These are phyloP conservation scores for Diutina pseudorugosa DNA, from an alignment of 1,139 yeast species.

Conservation along the genomic window DNA sequence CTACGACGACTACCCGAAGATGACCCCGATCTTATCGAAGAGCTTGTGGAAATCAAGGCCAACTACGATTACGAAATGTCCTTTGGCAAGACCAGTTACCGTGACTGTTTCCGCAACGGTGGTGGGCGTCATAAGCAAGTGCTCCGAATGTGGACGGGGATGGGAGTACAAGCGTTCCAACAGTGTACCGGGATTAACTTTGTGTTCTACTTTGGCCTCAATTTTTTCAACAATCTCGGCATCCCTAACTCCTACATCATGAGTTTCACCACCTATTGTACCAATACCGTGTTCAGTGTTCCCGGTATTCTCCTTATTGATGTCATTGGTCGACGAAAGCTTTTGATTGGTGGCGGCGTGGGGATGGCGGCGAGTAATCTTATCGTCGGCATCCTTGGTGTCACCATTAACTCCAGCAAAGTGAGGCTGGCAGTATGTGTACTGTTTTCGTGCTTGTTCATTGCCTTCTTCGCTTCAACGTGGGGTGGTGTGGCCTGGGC, in stretches of 20 bases:
- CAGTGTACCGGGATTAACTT: slow-evolving; percentile 73
- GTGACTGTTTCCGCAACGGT: slow-evolving; percentile 56
- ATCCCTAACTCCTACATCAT: slow-evolving; percentile 47
- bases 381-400: slow-evolving; percentile 57
- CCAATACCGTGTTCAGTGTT: slow-evolving; percentile 54
- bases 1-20: slow-evolving; percentile 31
- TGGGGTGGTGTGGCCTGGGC: slow-evolving; percentile 12
- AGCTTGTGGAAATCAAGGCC: slow-evolving; percentile 67
- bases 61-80: slow-evolving; percentile 64
- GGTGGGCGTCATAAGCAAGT: slow-evolving; percentile 56
- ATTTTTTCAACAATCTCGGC: slow-evolving; percentile 55
- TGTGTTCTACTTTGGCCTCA: slow-evolving; percentile 69
- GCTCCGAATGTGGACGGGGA: slow-evolving; percentile 55
- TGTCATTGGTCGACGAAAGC: slow-evolving; percentile 50
- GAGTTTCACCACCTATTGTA: slow-evolving; percentile 61
- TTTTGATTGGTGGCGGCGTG: slow-evolving; percentile 48
- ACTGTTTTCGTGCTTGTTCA: slow-evolving; percentile 9
- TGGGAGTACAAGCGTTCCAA: slow-evolving; percentile 57
- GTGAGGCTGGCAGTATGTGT: slow-evolving; percentile 21
- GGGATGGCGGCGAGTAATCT: slow-evolving; percentile 55
- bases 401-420: slow-evolving; percentile 30
- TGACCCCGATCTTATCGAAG: slow-evolving; percentile 60
- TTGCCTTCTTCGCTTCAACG: slow-evolving; percentile 10
- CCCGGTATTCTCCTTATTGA: slow-evolving; percentile 66
- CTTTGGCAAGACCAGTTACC: slow-evolving; percentile 40